A percentile compares a stretch with the other conserved stretches of the same genome.
Conservation (phyloP, 176 grass and related monocot species). For the Saccharum officinarum region DNA sequence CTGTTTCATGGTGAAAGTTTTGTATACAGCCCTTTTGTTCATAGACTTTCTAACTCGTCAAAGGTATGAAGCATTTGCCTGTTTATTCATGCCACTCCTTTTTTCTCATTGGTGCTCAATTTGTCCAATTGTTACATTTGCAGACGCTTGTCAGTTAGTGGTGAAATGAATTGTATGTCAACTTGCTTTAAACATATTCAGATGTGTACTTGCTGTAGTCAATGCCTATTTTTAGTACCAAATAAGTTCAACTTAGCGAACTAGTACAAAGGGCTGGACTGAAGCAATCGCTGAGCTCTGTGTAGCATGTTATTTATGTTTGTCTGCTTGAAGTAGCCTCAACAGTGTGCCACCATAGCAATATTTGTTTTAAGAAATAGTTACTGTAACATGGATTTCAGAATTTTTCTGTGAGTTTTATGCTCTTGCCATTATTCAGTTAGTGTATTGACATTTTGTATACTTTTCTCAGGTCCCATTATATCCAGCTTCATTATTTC, state of each 20-base stretch:
- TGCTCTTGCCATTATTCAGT: background rate
- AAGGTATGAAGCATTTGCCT: background rate
- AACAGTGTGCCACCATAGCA: background rate
- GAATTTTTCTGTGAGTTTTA: background rate
- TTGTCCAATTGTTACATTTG: background rate
- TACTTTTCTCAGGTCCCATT: conserved; percentile 74
- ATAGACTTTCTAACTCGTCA: background rate
- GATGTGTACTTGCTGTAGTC: background rate
- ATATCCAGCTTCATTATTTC: conserved; percentile 94
- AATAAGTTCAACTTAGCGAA: conserved; percentile 11
- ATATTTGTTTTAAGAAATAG: conserved; percentile 4
- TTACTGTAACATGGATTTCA: conserved; percentile 13
- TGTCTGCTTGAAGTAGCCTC: background rate
- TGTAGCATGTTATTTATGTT: background rate
- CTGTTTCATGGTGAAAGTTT: conserved; percentile 8
- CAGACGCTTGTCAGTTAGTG: background rate
- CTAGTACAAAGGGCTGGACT: conserved; percentile 10
- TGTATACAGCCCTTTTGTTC: background rate
- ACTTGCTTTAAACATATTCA: conserved; percentile 9
- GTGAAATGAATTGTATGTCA: conserved; percentile 20
- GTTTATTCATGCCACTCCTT: background rate
- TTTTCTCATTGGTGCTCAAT: conserved; percentile 12
- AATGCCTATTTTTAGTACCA: background rate
- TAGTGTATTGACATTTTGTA: conserved; percentile 22
- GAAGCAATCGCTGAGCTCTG: background rate